Evolutionary conservation across 2,329 filamentous ascomycete species (phyloP).

Genomic region (Aspergillus pseudotamarii): DNA sequence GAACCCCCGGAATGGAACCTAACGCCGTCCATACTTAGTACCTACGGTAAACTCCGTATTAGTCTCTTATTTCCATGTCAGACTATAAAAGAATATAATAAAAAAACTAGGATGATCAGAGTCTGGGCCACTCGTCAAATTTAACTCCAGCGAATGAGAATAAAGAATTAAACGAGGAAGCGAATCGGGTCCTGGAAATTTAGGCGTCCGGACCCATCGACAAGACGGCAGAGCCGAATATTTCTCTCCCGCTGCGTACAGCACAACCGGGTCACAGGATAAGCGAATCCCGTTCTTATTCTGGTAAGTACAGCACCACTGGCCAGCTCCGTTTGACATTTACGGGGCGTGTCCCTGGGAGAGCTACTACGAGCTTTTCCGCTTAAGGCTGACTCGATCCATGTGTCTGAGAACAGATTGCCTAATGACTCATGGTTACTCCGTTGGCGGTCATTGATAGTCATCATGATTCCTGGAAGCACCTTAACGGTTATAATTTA

Average conservation of each 20-base stretch:
- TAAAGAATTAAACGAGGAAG: background rate
- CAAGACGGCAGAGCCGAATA: background rate
- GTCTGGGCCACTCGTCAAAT: constrained; percentile 6
- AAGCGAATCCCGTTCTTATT: background rate
- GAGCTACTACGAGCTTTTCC: background rate
- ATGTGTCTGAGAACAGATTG: background rate
- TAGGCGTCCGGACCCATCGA: constrained; percentile 4
- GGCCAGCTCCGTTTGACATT: background rate
- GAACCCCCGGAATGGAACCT: background rate
- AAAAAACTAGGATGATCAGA: background rate
- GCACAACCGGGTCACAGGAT: background rate
- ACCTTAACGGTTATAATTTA: background rate
- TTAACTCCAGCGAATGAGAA: constrained; percentile 3
- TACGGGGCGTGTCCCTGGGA: background rate
- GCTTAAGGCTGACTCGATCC: background rate
- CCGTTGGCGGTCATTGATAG: background rate
- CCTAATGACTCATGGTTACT: background rate
- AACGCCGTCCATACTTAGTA: background rate
- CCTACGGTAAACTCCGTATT: background rate
- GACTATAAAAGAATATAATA: background rate
- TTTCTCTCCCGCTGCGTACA: background rate
- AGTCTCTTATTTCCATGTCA: background rate
- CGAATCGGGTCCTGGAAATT: constrained; percentile 16
- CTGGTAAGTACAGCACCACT: background rate
- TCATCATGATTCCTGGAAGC: background rate